phyloP scores from a whole-genome alignment of 352 stramenopile species.

The Saprolegnia parasitica region DNA sequence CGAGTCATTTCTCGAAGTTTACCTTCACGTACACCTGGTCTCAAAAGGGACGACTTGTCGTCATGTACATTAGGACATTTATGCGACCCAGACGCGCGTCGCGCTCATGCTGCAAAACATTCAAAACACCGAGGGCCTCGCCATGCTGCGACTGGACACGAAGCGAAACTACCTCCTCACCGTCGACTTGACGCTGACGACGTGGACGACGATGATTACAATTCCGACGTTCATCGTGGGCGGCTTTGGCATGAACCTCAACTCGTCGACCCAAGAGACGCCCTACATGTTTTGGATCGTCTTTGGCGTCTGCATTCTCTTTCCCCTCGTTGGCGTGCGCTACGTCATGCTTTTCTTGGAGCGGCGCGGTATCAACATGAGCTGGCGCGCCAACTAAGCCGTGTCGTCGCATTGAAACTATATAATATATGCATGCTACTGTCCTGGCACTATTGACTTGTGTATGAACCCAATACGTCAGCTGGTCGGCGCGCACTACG shows the following conservation, averaged over 20 bases:
- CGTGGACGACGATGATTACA: slow-evolving; percentile 36
- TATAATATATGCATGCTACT: no score
- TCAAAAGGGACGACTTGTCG: no score
- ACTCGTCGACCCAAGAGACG: slow-evolving; percentile 33
- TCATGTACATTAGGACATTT: slow-evolving; percentile 35
- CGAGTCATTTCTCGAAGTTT: slow-evolving; percentile 38
- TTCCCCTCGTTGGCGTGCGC: slow-evolving; percentile 30
- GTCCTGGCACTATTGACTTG: no score
- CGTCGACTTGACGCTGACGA: slow-evolving; percentile 43
- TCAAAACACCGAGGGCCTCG: slow-evolving; percentile 37
- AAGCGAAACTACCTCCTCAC: slow-evolving; percentile 47
- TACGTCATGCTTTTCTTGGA: slow-evolving; percentile 3
- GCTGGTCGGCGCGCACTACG: no score
- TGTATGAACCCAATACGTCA: no score
- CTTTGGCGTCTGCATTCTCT: slow-evolving; percentile 31
- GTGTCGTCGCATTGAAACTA: no score
- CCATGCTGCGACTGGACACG: slow-evolving; percentile 51
- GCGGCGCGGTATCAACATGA: slow-evolving; percentile 21
- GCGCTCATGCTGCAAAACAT: slow-evolving; percentile 37
- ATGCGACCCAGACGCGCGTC: slow-evolving; percentile 36
- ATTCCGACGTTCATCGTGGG: slow-evolving; percentile 42
- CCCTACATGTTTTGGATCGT: slow-evolving; percentile 38
- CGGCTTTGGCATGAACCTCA: slow-evolving; percentile 49
- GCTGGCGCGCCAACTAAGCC: slow-evolving; percentile 16
- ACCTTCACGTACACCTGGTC: slow-evolving; percentile 37